Evolutionary conservation across 2,329 filamentous ascomycete genomes (phyloP), one percentile per base, ranked within the genome.

Genomic region (Setomelanomma holmii): DNA sequence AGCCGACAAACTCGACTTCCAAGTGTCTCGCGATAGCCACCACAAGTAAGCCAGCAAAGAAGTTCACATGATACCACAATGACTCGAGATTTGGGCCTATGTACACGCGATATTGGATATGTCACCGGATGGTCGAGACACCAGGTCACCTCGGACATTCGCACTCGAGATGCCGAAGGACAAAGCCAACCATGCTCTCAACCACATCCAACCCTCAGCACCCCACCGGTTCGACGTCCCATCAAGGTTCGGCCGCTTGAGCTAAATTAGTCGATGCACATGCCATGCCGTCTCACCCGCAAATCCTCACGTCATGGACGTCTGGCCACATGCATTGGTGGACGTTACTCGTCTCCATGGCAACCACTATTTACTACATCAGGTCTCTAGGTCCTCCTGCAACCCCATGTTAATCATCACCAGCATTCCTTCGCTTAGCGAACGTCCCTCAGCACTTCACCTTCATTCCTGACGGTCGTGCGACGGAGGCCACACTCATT

Each of bases 351-450:
- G 63, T 70, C 69, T 65, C 66, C 60, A 69, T 67, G 51, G 63
- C 66, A 66, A 71, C 68, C 54, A 27, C 10, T 68, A 59, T 72
- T 67, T 68, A 67, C 63, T 64, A 59, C 54, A 58, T 61, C 22
- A 62, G 56, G 57, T 55, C 51, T 57, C 53, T 60, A 63, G 61
- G 64, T 70, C 59, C 52, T 49, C 66, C 51, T 45, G 40, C 44
- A 39, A 44, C 55, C 62, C 70, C 69, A 67, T 68, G 69, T 60
- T 53, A 51, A 54, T 53, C 58, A 63, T 64, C 62, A 61, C 55
- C 68, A 64, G 64, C 72, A 73, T 69, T 70, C 68, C 67, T 68
- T 43, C 61, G 61, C 58, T 68, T 69, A 69, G 64, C 64, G 67
- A 69, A 61, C 53, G 53, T 43, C 53, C 23, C 56, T 59, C 60